These are phyloP conservation scores for Aspergillus vadensis DNA, from an alignment of 2,329 filamentous ascomycete genomes.

Conservation along the genomic window DNA sequence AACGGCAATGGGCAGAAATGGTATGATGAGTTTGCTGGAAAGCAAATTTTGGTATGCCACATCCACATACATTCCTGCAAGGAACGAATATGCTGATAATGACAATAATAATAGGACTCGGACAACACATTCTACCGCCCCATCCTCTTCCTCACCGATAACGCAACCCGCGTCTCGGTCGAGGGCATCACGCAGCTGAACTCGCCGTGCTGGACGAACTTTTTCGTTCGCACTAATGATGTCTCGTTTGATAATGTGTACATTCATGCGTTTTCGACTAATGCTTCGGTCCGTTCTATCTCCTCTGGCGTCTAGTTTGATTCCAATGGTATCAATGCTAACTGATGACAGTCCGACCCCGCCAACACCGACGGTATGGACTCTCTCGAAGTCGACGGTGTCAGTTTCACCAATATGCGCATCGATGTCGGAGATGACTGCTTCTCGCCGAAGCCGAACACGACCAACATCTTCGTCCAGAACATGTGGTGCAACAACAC, in stretches of 20 bases:
- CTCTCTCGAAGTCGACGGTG: constrained; percentile 58
- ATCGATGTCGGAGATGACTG: constrained; percentile 63
- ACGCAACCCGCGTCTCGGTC: constrained; percentile 60
- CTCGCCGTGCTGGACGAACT: constrained; percentile 66
- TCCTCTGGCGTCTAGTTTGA: background rate
- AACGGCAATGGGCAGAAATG: constrained; percentile 59
- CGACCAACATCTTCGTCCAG: constrained; percentile 59
- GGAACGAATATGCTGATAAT: too few relatives aligned
- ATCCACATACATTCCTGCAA: too few relatives aligned
- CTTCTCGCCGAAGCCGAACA: constrained; percentile 63
- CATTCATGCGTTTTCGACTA: constrained; percentile 57
- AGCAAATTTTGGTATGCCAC: constrained; percentile 36
- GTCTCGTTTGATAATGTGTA: constrained; percentile 57
- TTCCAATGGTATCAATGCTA: background rate
- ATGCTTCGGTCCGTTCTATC: constrained; percentile 35
- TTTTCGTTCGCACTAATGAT: constrained; percentile 60
- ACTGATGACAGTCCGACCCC: constrained; percentile 43
- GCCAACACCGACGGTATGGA: constrained; percentile 68
- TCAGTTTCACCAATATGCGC: constrained; percentile 54
- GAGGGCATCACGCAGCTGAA: constrained; percentile 62
- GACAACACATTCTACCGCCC: constrained; percentile 60
- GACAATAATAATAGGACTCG: constrained; percentile 42
- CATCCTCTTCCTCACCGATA: constrained; percentile 63
- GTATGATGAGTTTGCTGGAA: constrained; percentile 53
- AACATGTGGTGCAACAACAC: constrained; percentile 64